Evolutionary conservation across 2,329 filamentous ascomycete genomes (phyloP).

Genomic region (Scedosporium minutisporum): DNA sequence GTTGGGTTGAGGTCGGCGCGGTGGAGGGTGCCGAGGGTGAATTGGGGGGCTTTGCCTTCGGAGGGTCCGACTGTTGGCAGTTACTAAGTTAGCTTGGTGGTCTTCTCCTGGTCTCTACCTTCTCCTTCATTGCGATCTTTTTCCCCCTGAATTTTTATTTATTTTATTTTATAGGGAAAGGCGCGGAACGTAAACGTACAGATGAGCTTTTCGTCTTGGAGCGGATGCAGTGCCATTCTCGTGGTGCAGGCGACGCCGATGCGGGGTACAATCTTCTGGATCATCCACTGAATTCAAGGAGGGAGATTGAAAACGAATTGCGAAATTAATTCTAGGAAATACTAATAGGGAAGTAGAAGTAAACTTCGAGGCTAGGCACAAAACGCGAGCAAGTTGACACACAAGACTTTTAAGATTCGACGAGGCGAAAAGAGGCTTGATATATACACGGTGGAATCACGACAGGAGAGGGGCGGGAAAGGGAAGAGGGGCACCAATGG

Average conservation of each 20-base stretch:
- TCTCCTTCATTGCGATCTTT: not conserved
- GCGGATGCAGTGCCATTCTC: conserved; percentile 11
- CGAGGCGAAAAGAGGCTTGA: too few species aligned
- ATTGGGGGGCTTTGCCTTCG: conserved; percentile 66
- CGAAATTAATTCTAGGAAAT: too few species aligned
- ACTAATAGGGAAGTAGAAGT: too few species aligned
- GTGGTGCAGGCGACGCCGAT: not conserved
- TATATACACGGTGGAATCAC: too few species aligned
- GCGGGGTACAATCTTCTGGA: not conserved
- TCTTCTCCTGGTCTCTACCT: not conserved
- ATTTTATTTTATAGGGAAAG: not conserved
- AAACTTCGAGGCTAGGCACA: too few species aligned
- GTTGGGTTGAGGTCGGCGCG: conserved; percentile 47
- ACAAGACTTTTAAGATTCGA: too few species aligned
- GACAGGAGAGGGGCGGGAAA: too few species aligned
- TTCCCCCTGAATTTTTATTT: not conserved
- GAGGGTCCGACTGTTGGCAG: conserved; percentile 47
- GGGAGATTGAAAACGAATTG: too few species aligned
- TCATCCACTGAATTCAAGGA: not conserved
- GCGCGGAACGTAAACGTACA: conserved; percentile 5
- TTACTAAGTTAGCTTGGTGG: not conserved
- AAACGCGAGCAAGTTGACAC: too few species aligned
- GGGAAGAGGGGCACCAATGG: too few species aligned
- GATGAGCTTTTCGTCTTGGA: conserved; percentile 8
- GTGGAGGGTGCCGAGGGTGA: conserved; percentile 53